Base-by-base conservation (phyloP, 306 rosid species). In the Astragalus glycyphyllos region DNA sequence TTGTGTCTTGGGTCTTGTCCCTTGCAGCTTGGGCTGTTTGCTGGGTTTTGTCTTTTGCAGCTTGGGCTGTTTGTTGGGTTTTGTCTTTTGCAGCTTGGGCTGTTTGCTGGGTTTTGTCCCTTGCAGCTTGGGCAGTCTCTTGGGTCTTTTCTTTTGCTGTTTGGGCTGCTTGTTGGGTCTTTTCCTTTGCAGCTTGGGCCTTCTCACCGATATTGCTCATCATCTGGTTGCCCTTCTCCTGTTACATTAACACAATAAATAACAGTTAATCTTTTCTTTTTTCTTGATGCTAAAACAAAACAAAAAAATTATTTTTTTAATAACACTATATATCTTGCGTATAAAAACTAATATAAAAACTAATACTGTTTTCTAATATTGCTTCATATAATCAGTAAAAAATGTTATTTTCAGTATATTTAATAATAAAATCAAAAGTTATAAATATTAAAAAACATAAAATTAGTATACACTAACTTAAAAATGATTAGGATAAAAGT, bases 201-300 rank as follows among this genome's bases (percentile, higher is more conserved):
- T 78, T 86, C 1, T 82, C 85, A 34, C 77, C 82, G 5, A 70
- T 0, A 0, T 63, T 37, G 17, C 84, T 77, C 88, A 69, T 72
- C 81, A 70, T 47, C 60, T 87, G 86, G 60, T 77, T 81, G 8
- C 78, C 16, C 68, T 79, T 80, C 47, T 80, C 86, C 96, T 86
- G 49, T 56, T 31, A 32, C 45, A 69, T 37, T 6, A 5, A 15
- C 17, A 29, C 73, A 53, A 11, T 7, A 53, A 7, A 8, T 35
- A 2, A 35, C 8, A 0, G 40, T 40, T 40, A 40, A 40, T 40
- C 45, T 10, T 8, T 2, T 40, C 1, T 26, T 26, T 26, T 26
- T 20, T 1, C 23, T 1, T 20, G 23, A 20, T 20, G 23, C 31
- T 23, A 2, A 23, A 1, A 2, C 31, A 26, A 26, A 3, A 1